Evolutionary conservation across 2,329 filamentous ascomycete genomes (phyloP), one percentile per base, ranked within the genome.

Genomic region (Colletotrichum sp.): DNA sequence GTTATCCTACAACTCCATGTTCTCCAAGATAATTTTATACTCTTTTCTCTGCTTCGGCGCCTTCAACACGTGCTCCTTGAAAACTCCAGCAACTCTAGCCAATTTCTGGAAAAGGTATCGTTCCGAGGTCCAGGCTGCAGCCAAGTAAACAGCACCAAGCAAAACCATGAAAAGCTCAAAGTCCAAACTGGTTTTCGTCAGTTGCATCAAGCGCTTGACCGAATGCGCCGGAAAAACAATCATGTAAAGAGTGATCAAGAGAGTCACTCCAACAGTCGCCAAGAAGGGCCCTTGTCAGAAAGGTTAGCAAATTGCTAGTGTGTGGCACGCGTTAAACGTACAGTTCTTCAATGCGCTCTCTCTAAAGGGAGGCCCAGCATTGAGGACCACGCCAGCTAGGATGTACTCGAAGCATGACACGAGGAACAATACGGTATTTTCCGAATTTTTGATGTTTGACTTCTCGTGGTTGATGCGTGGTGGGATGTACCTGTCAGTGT

Each of bases 331-430:
- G 6, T n/a, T 55, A 24, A 29, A 86, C 93, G 84, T 83, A 95
- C 94, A 90, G 80, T 99, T 99, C 73, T 93, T 89, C 21, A 87
- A 87, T 86, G 95, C 95, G 18, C 91, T 90, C 78, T 97, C 94
- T 68, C 97, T 90, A 85, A 98, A 99, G 1, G 97, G 97, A 38
- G 91, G 92, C 2, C 97, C 97, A n/a, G 97, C 95, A 78, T 94
- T 98, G 34, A 99, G 88, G 2, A 98, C 93, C 51, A 98, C 89
- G 6, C 95, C 97, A 0, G 95, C 94, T 27, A 98, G 88, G 47
- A 98, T 97, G 82, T 99, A 99, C 82, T 98, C 96, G 80, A 96
- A 98, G 82, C 95, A 98, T 3, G 94, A 97, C 7, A 96, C 87
- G 34, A 98, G 85, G 86, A 99, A 99, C 2, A 99, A 86, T 0